A percentile compares a stretch with the other conserved stretches of the same genome.
Evolutionary conservation across 306 rosid genomes (phyloP).

Genomic region (Vigna reflexopilosa): DNA sequence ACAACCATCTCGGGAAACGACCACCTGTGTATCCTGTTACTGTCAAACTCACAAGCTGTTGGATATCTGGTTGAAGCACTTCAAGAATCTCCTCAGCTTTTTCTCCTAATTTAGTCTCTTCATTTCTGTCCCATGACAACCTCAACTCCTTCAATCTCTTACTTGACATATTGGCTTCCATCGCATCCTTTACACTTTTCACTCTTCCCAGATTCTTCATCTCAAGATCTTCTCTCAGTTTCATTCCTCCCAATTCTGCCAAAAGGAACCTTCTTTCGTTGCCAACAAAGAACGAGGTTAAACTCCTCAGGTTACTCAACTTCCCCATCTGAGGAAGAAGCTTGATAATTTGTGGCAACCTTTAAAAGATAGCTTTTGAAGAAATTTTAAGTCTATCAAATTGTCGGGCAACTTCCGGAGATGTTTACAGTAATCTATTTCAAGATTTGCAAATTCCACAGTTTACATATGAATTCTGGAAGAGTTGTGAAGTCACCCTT

Average conservation of each 20-base stretch:
- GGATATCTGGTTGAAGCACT: slow-evolving; percentile 36
- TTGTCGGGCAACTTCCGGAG: slow-evolving; percentile 8
- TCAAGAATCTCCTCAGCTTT: slow-evolving; percentile 37
- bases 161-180: slow-evolving; percentile 28
- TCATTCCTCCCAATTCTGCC: slow-evolving; percentile 29
- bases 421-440: accelerated
- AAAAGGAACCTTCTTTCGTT: slow-evolving; percentile 16
- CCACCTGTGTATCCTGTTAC: background rate
- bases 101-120: background rate
- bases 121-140: slow-evolving; percentile 31
- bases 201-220: slow-evolving; percentile 38
- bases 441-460: slow-evolving; percentile 35
- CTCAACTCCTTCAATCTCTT: background rate
- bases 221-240: slow-evolving; percentile 34
- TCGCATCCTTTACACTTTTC: background rate
- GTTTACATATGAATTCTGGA: background rate
- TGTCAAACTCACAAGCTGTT: background rate
- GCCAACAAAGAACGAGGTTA: slow-evolving; percentile 21
- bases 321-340: slow-evolving; percentile 3
- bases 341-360: background rate
- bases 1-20: slow-evolving; percentile 33
- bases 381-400: slow-evolving; percentile 12
- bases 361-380: background rate
- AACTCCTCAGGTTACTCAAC: slow-evolving; percentile 22
- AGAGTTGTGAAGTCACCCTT: accelerated